These are phyloP conservation scores for Aspergillus novofumigatus DNA, from an alignment of 2,329 filamentous ascomycete species.

Conservation along the genomic window DNA sequence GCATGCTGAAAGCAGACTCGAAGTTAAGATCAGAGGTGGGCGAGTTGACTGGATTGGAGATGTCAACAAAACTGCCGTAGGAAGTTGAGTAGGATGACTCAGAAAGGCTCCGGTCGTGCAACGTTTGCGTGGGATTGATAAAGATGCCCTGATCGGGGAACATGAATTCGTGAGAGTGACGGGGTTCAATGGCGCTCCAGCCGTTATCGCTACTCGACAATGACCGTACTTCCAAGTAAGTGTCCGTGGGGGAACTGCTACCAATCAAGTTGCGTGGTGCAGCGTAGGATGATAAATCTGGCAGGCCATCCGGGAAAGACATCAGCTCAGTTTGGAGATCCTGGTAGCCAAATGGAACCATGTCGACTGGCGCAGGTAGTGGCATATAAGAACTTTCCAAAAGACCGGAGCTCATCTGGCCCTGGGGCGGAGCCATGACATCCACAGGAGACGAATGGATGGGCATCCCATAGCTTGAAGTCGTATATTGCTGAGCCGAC, in stretches of 20 bases:
- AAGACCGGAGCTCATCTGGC: slow-evolving; percentile 57
- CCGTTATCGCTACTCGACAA: slow-evolving; percentile 81
- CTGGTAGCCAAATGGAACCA: slow-evolving; percentile 68
- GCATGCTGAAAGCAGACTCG: slow-evolving; percentile 50
- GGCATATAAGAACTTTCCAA: slow-evolving; percentile 61
- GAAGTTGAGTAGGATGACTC: slow-evolving; percentile 75
- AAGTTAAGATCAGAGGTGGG: slow-evolving; percentile 73
- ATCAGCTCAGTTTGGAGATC: slow-evolving; percentile 72
- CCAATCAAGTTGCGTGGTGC: slow-evolving; percentile 41
- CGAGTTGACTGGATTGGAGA: slow-evolving; percentile 75
- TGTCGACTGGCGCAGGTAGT: slow-evolving; percentile 55
- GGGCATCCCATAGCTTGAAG: slow-evolving; percentile 53
- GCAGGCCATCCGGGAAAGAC: slow-evolving; percentile 50
- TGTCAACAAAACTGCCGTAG: slow-evolving; percentile 78
- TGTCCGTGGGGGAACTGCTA: slow-evolving; percentile 68
- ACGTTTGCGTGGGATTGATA: slow-evolving; percentile 86
- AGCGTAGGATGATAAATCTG: slow-evolving; percentile 38
- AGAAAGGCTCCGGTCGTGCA: slow-evolving; percentile 82
- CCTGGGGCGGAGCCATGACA: slow-evolving; percentile 56
- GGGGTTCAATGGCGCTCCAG: slow-evolving; percentile 77
- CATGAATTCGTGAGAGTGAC: slow-evolving; percentile 66
- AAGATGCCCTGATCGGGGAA: slow-evolving; percentile 62
- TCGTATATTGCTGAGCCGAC: slow-evolving; percentile 50
- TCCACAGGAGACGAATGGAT: slow-evolving; percentile 48
- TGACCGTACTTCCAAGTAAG: slow-evolving; percentile 81